These are phyloP conservation scores for Zelonia costaricensis DNA, from an alignment of 208 protist genomes.

Conservation along the genomic window DNA sequence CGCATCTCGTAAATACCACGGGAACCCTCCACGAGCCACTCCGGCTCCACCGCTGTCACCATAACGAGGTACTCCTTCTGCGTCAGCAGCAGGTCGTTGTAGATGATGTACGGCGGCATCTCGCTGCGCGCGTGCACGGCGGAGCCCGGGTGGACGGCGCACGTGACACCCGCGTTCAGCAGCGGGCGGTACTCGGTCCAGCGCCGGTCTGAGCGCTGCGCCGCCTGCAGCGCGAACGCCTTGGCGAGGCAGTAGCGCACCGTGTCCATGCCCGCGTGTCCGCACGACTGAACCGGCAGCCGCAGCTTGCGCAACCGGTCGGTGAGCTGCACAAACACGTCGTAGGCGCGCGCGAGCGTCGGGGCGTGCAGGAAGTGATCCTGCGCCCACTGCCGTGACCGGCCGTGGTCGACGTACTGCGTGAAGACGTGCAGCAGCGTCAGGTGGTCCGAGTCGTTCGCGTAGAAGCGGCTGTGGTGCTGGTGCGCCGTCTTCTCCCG, in stretches of 20 bases:
- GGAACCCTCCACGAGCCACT: constrained; percentile 95
- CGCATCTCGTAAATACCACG: constrained; percentile 68
- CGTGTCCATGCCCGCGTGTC: constrained; percentile 81
- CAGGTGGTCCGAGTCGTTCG: constrained; percentile 98
- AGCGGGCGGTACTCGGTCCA: constrained; percentile 98
- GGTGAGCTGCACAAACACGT: constrained; percentile 96
- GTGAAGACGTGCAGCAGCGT: constrained; percentile 99
- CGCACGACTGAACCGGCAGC: constrained; percentile 57
- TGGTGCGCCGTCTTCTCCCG: constrained; percentile 80
- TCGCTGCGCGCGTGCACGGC: constrained; percentile 96
- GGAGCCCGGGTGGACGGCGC: constrained; percentile 97
- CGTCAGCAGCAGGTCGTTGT: constrained; percentile 97
- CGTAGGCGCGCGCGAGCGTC: constrained; percentile 85
- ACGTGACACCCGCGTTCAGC: constrained; percentile 94
- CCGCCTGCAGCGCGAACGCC: constrained; percentile 97
- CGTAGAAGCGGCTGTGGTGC: constrained; percentile 93
- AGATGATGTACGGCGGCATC: constrained; percentile 98
- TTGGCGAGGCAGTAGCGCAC: constrained; percentile 95
- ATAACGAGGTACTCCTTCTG: constrained; percentile 97
- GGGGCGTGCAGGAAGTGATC: constrained; percentile 98
- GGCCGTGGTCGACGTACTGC: constrained; percentile 93
- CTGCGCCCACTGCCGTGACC: constrained; percentile 93
- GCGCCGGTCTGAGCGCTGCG: constrained; percentile 87
- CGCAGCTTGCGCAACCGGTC: constrained; percentile 94
- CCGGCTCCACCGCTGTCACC: constrained; percentile 97